Base-by-base conservation (phyloP, 208 protist genomes). In the Trichomonas gallinae region DNA sequence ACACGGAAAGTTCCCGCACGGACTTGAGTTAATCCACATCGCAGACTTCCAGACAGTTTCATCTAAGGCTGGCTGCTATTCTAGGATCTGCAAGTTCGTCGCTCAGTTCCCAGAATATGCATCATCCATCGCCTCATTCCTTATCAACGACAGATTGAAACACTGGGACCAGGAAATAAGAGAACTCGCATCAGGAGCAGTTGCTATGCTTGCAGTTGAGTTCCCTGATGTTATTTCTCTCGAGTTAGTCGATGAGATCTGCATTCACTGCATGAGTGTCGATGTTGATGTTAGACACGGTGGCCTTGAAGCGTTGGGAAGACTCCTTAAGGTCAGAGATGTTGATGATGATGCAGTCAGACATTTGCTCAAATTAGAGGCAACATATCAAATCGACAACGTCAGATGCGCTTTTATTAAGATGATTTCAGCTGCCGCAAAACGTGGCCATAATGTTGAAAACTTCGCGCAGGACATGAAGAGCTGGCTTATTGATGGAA, bases 1-100 rank as follows among this genome's bases (percentile, higher is more conserved):
- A 96, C 98, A 98, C 96, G 98, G 98, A 31, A 99, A 97, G 97
- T 99, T 99, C 96, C 98, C 98, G 11, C 97, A 99, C 96, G 99
- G 99, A 40, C 99, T 99, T 97, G 98, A 98, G 87, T 98, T 99
- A 45, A 97, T 99, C 21, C 99, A 98, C 8, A 97, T 97, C 11
- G 99, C 99, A 38, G 99, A 99, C 97, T 99, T 99, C 97, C 99
- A 99, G 96, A 97, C 98, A 0, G 97, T 99, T 23, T 98, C 98
- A 40, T 98, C 98, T 49, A 96, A 98, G n/a, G 97, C 97, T 44
- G 97, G 98, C 96, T 98, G 99, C 9, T 99, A 99, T 97, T 97
- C 98, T 15, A 97, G 96, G 4, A 97, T 99, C 11, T 98, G 98
- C 17, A 97, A 97, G 9, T 96, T 96, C 9, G 96, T 98, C n/a